Evolutionary conservation across 352 stramenopile genomes (phyloP), one percentile per base, ranked within the genome.

Genomic region (Globisporangium abappressorium): DNA sequence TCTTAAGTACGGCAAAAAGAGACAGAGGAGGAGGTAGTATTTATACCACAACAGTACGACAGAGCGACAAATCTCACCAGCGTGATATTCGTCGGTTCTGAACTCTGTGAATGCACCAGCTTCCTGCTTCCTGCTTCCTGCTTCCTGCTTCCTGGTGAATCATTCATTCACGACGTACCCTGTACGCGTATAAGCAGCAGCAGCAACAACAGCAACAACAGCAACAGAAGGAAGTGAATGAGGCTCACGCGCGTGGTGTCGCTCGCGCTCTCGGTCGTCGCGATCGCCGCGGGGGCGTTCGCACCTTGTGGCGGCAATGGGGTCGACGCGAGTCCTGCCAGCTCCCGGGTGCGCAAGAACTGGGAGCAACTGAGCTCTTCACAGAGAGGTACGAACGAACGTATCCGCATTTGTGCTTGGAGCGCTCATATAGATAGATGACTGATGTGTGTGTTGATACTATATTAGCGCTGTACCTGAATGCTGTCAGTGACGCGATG

Each of bases 401-500:
- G 1, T 20, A 11, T 30, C 30, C 30, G 30, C 30, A 3, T 46
- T 5, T 14, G 1, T 33, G 41, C 5, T 0, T 67, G 22, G 26
- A 18, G 22, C 24, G 20, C 8, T n/a, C 22, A 5, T 60, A 12
- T 65, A 4, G 30, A 30, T 65, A 5, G 18, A 8, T 56, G 11
- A 41, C 18, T 43, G 9, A 9, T 59, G 49, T 18, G 3, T 60
- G 1, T 26, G 41, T 20, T 47, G 14, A 4, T 60, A 12, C 38
- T 20, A 12, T 20, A 14, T 5, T 53, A 85, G 76, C 72, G 22
- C 22, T 78, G 56, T 92, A 84, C 59, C 47, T 89, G 26, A 69
- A 64, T n/a, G 84, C 84, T 2, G 69, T 92, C 34, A 62, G 75
- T 60, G 69, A 80, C 58, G 77, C 80, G 22, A 92, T 90, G 84